Evolutionary conservation across 768 basidiomycete species (phyloP).

Genomic region (Trametes cubensis): DNA sequence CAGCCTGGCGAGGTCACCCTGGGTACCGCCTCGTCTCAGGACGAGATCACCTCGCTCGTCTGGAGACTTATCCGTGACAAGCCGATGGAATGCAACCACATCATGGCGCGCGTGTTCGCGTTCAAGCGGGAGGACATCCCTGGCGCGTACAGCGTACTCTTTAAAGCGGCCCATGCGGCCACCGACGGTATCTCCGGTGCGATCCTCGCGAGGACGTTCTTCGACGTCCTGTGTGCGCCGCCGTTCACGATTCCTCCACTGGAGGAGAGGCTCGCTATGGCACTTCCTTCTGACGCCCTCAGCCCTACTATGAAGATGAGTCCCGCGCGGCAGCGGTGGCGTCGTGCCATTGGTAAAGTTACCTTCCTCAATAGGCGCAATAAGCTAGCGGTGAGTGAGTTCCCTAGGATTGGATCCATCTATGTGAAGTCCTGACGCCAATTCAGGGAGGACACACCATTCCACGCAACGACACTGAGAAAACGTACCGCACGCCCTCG

Average conservation of each 20-base stretch:
- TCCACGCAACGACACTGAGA: slow-evolving; percentile 46
- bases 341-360: slow-evolving; percentile 43
- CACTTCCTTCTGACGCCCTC: slow-evolving; percentile 42
- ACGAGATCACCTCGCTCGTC: slow-evolving; percentile 38
- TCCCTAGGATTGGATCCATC: neutral
- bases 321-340: slow-evolving; percentile 47
- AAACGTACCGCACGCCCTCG: slow-evolving; percentile 23
- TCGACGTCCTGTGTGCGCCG: slow-evolving; percentile 43
- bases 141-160: slow-evolving; percentile 44
- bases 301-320: slow-evolving; percentile 38
- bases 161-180: slow-evolving; percentile 51
- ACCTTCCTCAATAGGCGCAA: slow-evolving; percentile 39
- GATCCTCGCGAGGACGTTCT: slow-evolving; percentile 47
- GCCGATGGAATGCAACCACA: slow-evolving; percentile 42
- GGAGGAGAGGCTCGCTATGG: slow-evolving; percentile 45
- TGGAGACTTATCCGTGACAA: slow-evolving; percentile 36
- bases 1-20: slow-evolving; percentile 45
- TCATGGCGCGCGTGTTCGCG: slow-evolving; percentile 47
- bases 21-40: slow-evolving; percentile 35
- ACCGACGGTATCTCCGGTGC: slow-evolving; percentile 51
- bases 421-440: neutral
- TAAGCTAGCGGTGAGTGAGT: slow-evolving; percentile 40
- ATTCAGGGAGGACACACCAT: slow-evolving; percentile 60
- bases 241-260: slow-evolving; percentile 30
- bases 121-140: slow-evolving; percentile 42